A percentile compares a stretch with the other conserved stretches of the same genome.
Conservation (phyloP, 345 rosid genomes). For the Trapa incisa region DNA sequence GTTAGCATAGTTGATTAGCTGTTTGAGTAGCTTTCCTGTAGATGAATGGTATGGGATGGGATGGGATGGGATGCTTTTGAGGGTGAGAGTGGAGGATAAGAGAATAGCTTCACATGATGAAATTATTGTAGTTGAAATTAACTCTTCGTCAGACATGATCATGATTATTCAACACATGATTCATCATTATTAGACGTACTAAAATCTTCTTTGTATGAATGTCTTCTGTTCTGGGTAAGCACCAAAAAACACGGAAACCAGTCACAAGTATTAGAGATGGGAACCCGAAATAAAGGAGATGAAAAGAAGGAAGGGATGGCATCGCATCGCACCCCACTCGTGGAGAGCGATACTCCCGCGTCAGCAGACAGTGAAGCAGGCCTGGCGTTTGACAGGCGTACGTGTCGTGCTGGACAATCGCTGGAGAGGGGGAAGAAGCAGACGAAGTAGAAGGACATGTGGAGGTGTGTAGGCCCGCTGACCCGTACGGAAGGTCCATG, state of each 20-base stretch:
- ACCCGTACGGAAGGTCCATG: not conserved
- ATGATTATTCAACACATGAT: too few relatives aligned
- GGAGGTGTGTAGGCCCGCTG: conserved; percentile 7
- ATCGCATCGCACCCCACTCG: too few relatives aligned
- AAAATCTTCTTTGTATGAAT: too few relatives aligned
- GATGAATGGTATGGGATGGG: too few relatives aligned
- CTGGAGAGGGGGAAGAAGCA: not conserved
- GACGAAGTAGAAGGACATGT: conserved; percentile 12
- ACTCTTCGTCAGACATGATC: not conserved
- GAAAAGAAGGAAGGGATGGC: too few relatives aligned
- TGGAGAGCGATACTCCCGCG: conserved; percentile 1
- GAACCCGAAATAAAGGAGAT: too few relatives aligned
- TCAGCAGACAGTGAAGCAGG: conserved; percentile 3
- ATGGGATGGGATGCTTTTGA: conserved; percentile 22
- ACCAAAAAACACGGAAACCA: too few relatives aligned
- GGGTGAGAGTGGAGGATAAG: conserved; percentile 15
- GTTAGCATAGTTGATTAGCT: conserved; percentile 1
- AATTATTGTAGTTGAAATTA: not conserved
- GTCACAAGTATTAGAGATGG: too few relatives aligned
- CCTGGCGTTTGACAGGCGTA: not conserved
- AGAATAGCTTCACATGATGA: not conserved
- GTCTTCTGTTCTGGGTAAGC: too few relatives aligned
- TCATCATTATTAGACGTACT: too few relatives aligned
- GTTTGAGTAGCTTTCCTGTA: not conserved
- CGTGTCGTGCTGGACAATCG: conserved; percentile 16